These are phyloP conservation scores for Yarrowia deformans DNA, from an alignment of 805 yeast genomes.

Conservation along the genomic window DNA sequence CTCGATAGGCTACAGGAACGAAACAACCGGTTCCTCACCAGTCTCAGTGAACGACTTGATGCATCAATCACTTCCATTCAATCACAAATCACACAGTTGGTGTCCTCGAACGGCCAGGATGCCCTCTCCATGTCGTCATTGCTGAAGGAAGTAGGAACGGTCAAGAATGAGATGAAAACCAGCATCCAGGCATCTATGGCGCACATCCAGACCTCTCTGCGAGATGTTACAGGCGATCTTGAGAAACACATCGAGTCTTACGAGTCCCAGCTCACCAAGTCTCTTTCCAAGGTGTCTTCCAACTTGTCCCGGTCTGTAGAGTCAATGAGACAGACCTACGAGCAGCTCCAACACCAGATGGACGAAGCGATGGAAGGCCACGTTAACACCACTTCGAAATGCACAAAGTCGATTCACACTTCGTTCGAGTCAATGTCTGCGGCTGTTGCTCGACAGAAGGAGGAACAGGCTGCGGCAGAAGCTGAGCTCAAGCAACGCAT, in stretches of 20 bases:
- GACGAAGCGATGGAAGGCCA: neutral
- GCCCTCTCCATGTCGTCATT: conserved; percentile 3
- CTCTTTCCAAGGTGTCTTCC: conserved; percentile 4
- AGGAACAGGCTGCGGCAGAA: conserved; percentile 12
- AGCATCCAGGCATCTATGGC: conserved; percentile 3
- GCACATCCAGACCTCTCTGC: conserved; percentile 1
- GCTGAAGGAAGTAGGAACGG: neutral
- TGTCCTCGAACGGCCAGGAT: conserved; percentile 9
- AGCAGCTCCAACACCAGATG: neutral
- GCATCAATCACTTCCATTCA: conserved; percentile 10
- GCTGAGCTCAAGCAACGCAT: conserved; percentile 27
- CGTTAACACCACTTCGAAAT: neutral
- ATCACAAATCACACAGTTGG: neutral
- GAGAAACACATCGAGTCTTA: conserved; percentile 8
- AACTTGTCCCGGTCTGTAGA: conserved; percentile 1
- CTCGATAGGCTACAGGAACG: conserved; percentile 15
- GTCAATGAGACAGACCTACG: neutral
- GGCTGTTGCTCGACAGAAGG: conserved; percentile 8
- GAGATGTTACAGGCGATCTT: neutral
- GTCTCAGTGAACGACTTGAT: neutral
- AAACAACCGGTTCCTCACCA: neutral
- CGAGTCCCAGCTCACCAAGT: neutral
- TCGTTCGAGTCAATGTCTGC: conserved; percentile 5
- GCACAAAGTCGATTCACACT: conserved; percentile 5
- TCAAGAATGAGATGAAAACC: conserved; percentile 9